Base-by-base conservation (phyloP, 345 rosid species). In the Carallia pectinifolia region DNA sequence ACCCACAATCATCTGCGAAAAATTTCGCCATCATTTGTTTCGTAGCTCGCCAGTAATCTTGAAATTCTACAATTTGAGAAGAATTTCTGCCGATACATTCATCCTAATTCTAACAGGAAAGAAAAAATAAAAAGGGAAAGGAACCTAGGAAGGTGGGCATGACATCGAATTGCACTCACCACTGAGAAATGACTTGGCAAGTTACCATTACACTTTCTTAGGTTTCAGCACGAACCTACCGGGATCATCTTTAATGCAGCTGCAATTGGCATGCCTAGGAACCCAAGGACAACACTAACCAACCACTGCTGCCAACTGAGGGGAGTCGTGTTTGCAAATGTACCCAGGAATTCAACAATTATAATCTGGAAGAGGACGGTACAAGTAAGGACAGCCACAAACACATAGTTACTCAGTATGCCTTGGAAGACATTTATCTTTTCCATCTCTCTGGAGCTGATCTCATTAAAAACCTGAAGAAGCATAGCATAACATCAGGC, bases 231-330 rank as follows among this genome's bases (percentile, higher is more conserved):
- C 19, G 85, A 78, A 29, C 86, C 87, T 38, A 88, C 88, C 0
- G 89, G 92, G 2, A 91, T 84, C 90, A 87, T 79, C 79, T 93
- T 93, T 71, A 91, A 62, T 69, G 82, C 87, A 58, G 97, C 97
- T 30, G 97, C 89, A 40, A 93, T 80, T 39, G 98, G 98, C 98
- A 94, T 91, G 60, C 97, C 97, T 17, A 94, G 90, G 84, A 94
- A 89, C 47, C 98, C 98, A 7, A 94, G 83, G 58, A 84, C 64
- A 38, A 94, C 53, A 59, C 88, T 86, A 47, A 85, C 84, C 27
- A 91, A 77, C 98, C 98, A 94, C 71, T 89, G 98, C 62, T 67
- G 73, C 85, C 82, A 80, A 58, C 37, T 86, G 2, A 91, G 85
- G 31, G 98, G 94, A 68, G 83, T 62, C 8, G 98, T 94, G 80